Conservation (phyloP, 495 filamentous ascomycete genomes). For the Penicillium paxilli region DNA sequence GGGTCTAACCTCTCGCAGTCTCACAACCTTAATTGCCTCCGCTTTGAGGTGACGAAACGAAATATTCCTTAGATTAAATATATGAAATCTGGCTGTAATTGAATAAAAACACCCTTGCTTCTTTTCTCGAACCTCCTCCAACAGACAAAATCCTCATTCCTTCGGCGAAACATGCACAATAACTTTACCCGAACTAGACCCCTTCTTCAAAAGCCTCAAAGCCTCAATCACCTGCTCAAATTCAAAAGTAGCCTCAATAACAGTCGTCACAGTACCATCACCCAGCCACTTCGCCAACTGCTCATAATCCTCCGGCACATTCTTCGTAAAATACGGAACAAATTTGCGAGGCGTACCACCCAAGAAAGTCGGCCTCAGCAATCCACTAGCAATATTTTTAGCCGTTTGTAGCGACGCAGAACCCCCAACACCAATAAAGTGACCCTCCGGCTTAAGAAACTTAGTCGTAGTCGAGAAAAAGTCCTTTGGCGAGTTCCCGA, state of each 20-base stretch:
- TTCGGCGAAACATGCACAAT: conserved; percentile 50
- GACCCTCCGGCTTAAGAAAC: not conserved
- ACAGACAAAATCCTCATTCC: not conserved
- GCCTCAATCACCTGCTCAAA: conserved; percentile 63
- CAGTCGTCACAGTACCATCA: conserved; percentile 59
- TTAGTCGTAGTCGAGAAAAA: not conserved
- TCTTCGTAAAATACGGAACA: conserved; percentile 40
- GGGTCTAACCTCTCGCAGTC: no score
- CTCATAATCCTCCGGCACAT: conserved; percentile 46
- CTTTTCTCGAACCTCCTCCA: not conserved
- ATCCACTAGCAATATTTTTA: conserved; percentile 19
- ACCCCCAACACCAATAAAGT: conserved; percentile 10
- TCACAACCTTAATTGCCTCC: no score
- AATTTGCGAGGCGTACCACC: conserved; percentile 64
- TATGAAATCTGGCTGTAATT: no score
- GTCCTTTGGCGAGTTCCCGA: conserved; percentile 36
- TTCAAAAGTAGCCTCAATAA: conserved; percentile 59
- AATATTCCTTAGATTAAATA: no score
- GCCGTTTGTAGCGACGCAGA: conserved; percentile 47
- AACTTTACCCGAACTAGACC: conserved; percentile 66
- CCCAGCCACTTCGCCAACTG: conserved; percentile 58
- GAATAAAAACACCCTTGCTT: not conserved
- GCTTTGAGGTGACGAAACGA: no score
- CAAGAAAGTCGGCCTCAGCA: conserved; percentile 53
- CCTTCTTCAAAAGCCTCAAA: conserved; percentile 54